phyloP scores from a whole-genome alignment of 495 filamentous ascomycete genomes.

The Zalerion maritima region DNA sequence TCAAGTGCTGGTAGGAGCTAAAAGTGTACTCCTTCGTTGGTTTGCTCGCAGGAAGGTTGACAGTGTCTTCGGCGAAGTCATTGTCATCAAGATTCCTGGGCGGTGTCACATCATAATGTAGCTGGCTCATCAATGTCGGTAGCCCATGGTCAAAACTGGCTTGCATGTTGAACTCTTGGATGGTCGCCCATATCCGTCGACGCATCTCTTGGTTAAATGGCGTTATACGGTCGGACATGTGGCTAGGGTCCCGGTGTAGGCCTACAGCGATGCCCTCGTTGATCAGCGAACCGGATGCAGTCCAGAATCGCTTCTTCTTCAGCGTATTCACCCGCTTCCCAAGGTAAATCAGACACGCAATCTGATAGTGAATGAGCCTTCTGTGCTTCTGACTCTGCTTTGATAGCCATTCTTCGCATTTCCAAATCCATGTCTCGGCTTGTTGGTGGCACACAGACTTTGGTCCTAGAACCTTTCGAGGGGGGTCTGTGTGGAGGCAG shows the following conservation, averaged over 20 bases:
- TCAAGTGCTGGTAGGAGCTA: slow-evolving; percentile 26
- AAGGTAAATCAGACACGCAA: slow-evolving; percentile 28
- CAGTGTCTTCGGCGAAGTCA: slow-evolving; percentile 27
- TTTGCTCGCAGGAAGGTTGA: slow-evolving; percentile 19
- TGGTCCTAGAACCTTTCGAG: slow-evolving; percentile 19
- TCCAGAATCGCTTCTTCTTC: slow-evolving; percentile 41
- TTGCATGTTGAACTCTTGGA: slow-evolving; percentile 45
- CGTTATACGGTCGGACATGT: slow-evolving; percentile 18
- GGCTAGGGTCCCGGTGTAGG: slow-evolving; percentile 35
- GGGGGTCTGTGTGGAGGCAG: slow-evolving; percentile 18
- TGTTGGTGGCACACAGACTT: slow-evolving; percentile 13
- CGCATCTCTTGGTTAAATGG: slow-evolving; percentile 51
- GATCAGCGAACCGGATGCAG: slow-evolving; percentile 35
- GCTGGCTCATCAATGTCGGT: slow-evolving; percentile 28
- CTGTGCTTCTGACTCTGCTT: slow-evolving; percentile 28
- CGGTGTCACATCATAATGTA: slow-evolving; percentile 23
- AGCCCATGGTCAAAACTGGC: slow-evolving; percentile 44
- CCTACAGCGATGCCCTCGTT: slow-evolving; percentile 43
- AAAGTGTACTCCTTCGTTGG: slow-evolving; percentile 22
- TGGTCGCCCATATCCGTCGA: slow-evolving; percentile 48
- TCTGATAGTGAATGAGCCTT: slow-evolving; percentile 29
- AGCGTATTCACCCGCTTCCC: slow-evolving; percentile 29
- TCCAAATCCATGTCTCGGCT: slow-evolving; percentile 24
- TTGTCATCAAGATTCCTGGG: slow-evolving; percentile 29
- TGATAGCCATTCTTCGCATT: slow-evolving; percentile 22